Percentiles rank a stretch among this genome's conserved stretches.
These are phyloP conservation scores for Xylaria flabelliformis DNA, from an alignment of 495 filamentous ascomycete species.

Conservation along the genomic window DNA sequence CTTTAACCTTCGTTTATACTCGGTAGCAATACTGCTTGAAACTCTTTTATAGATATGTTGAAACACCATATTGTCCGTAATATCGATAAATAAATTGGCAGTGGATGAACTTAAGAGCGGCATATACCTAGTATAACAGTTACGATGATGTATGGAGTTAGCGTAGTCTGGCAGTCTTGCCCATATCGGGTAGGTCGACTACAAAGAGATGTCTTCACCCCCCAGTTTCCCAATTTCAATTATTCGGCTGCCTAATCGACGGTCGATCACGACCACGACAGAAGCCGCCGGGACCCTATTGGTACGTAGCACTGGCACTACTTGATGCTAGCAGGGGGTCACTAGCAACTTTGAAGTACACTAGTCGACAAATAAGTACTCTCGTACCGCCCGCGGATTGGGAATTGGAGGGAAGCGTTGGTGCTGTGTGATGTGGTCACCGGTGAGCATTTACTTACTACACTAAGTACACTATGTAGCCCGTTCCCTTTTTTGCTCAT, in stretches of 20 bases:
- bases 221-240: slow-evolving; percentile 14
- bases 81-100: background rate
- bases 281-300: background rate
- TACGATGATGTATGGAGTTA: background rate
- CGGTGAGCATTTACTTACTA: background rate
- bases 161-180: background rate
- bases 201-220: background rate
- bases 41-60: background rate
- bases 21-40: background rate
- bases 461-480: background rate
- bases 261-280: background rate
- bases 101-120: background rate
- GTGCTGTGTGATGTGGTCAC: slow-evolving; percentile 17
- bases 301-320: background rate
- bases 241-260: slow-evolving; percentile 20
- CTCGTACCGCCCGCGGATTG: background rate
- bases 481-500: background rate
- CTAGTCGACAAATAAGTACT: background rate
- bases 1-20: background rate
- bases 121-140: background rate
- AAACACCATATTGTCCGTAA: background rate
- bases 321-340: background rate
- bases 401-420: background rate
- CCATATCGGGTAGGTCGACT: slow-evolving; percentile 16
- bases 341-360: background rate